Conservation (phyloP, 345 rosid genomes). For the Luvunga scandens region DNA sequence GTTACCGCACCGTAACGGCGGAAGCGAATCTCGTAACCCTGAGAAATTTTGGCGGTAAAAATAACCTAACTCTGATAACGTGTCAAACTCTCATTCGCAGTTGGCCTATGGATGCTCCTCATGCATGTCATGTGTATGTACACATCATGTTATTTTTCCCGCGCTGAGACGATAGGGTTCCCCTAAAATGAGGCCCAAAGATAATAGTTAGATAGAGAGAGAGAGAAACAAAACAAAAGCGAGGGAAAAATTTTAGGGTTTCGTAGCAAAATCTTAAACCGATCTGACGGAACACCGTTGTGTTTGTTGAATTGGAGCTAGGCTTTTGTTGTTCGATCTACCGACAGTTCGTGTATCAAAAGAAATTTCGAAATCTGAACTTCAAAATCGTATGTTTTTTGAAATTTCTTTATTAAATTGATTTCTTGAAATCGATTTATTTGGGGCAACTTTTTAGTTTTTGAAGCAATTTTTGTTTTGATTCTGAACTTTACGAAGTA, state of each 20-base stretch:
- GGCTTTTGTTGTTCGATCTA: background rate
- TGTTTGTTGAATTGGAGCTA: background rate
- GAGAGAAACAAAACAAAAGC: background rate
- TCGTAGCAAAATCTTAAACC: background rate
- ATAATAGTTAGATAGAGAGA: constrained; percentile 23
- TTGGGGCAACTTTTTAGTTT: background rate
- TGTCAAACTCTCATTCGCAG: constrained; percentile 13
- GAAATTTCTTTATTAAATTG: background rate
- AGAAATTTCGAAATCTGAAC: background rate
- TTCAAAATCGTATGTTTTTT: background rate
- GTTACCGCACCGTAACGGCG: constrained; percentile 23
- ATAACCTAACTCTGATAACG: constrained; percentile 3
- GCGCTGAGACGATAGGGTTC: constrained; percentile 38
- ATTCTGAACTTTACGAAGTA: background rate
- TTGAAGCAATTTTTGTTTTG: background rate
- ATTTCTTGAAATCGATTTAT: background rate
- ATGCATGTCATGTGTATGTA: background rate
- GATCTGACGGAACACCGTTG: background rate
- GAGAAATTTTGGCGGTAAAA: constrained; percentile 46
- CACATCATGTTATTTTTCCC: constrained; percentile 35
- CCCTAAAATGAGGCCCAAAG: constrained; percentile 1
- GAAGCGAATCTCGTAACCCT: constrained; percentile 30
- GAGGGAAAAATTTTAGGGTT: constrained; percentile 18
- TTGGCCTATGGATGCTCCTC: background rate
- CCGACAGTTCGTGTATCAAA: background rate